Base-by-base conservation (phyloP, 2,329 filamentous ascomycete genomes). In the Tolypocladium ophioglossoides region DNA sequence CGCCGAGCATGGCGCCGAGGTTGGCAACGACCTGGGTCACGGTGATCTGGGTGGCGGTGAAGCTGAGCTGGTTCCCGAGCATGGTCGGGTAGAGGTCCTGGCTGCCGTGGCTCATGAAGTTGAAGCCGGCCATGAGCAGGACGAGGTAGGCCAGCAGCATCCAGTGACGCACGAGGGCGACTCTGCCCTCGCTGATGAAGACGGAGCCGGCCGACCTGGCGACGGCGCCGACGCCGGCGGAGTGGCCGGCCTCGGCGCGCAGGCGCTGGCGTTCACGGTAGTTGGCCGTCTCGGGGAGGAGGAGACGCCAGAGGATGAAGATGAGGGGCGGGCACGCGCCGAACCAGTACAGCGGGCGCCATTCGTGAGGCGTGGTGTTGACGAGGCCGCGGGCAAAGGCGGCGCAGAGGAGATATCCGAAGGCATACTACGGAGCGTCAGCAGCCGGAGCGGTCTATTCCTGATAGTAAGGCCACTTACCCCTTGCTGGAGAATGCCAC, bases 311-410 rank as follows among this genome's bases (percentile, higher is more conserved):
- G 53, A 83, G 64, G 64, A 95, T 95, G 70, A 95, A 86, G 35
- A 95, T 68, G 2, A 91, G 78, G 0, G 91, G 91, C 0, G 89
- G 88, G 39, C 85, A 80, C 7, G 90, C 89, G 14, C 85, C 90
- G 68, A 95, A 95, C 90, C 91, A 96, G 75, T 85, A 95, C 0
- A 95, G 75, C 0, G 90, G 89, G 9, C 91, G 78, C 91, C 91
- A 96, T 52, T 79, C 84, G 65, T 95, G 85, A 1, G 82, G 68
- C 0, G 89, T 92, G 1, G 89, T 94, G 68, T 87, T 74, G 51
- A 91, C 82, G 8, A 94, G 78, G 5, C 77, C 89, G 9, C 83
- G 75, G 12, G 80, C 70, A 59, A 87, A 83, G 16, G 80, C 79
- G 0, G 78, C 71, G 2, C 75, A 76, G 12, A 82, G 71, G 1